These are phyloP conservation scores for Odontarrhena argentea DNA, from an alignment of 345 rosid genomes.

Conservation along the genomic window DNA sequence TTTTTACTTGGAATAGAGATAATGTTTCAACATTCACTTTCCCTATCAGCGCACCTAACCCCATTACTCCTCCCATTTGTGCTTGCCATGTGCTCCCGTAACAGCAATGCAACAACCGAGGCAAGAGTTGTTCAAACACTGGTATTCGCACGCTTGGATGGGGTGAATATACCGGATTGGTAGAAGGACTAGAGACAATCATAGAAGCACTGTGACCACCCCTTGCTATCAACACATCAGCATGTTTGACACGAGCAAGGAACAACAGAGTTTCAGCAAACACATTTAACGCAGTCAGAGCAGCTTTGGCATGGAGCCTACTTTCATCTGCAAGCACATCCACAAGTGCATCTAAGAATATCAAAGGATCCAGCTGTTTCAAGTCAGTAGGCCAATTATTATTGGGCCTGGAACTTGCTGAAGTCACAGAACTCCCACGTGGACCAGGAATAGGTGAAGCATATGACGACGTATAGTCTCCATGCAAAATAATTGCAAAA, in stretches of 20 bases:
- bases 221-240: conserved; percentile 73
- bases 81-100: conserved; percentile 97
- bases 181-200: conserved; percentile 97
- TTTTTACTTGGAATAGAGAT: conserved; percentile 79
- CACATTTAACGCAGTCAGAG: conserved; percentile 71
- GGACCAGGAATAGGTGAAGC: conserved; percentile 52
- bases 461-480: conserved; percentile 56
- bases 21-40: conserved; percentile 92
- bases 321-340: conserved; percentile 90
- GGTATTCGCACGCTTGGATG: conserved; percentile 85
- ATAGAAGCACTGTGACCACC: conserved; percentile 87
- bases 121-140: conserved; percentile 95
- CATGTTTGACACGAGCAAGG: conserved; percentile 88
- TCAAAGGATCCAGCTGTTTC: conserved; percentile 84
- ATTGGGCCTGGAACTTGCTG: conserved; percentile 69
- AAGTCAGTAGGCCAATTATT: conserved; percentile 54
- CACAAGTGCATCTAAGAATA: conserved; percentile 91
- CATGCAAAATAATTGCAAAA: conserved; percentile 89
- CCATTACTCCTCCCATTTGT: conserved; percentile 98
- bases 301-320: conserved; percentile 89
- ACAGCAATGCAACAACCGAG: conserved; percentile 95
- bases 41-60: conserved; percentile 92
- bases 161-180: conserved; percentile 93
- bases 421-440: conserved; percentile 51
- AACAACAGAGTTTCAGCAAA: conserved; percentile 88